phyloP scores from a whole-genome alignment of 2,329 filamentous ascomycete genomes.

The Colletotrichum lupini region DNA sequence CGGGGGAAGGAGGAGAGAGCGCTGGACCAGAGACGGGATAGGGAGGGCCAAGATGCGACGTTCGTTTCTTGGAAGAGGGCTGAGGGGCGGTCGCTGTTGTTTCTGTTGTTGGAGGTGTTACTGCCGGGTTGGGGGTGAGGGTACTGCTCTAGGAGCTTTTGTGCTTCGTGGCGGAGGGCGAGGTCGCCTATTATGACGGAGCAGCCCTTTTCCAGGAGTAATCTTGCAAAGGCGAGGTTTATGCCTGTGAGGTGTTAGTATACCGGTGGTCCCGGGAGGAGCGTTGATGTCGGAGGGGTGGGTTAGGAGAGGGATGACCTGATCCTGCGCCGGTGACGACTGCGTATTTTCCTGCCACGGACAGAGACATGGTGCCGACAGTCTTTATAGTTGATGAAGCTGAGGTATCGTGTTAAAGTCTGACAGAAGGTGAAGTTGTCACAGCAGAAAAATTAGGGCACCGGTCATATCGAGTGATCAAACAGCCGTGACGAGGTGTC shows the following conservation, averaged over 20 bases:
- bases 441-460: not conserved
- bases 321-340: conserved; percentile 39
- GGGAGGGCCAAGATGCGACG: conserved; percentile 49
- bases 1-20: conserved; percentile 42
- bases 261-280: too few species aligned
- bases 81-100: conserved; percentile 36
- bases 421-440: not conserved
- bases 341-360: conserved; percentile 42
- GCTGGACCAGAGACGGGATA: conserved; percentile 44
- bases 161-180: conserved; percentile 47
- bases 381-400: not conserved
- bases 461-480: not conserved
- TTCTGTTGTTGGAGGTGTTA: too few species aligned
- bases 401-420: not conserved
- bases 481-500: not conserved
- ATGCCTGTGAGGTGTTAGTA: conserved; percentile 43
- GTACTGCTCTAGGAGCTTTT: conserved; percentile 45
- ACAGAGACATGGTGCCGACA: conserved; percentile 31
- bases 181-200: conserved; percentile 52
- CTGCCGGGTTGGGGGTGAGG: conserved; percentile 37
- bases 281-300: too few species aligned
- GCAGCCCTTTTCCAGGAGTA: conserved; percentile 48
- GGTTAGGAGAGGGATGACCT: conserved; percentile 14
- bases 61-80: conserved; percentile 50
- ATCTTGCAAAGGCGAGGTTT: conserved; percentile 47